Evolutionary conservation across 2,329 filamentous ascomycete species (phyloP).

Genomic region (Calonectria pseudoreteaudii): DNA sequence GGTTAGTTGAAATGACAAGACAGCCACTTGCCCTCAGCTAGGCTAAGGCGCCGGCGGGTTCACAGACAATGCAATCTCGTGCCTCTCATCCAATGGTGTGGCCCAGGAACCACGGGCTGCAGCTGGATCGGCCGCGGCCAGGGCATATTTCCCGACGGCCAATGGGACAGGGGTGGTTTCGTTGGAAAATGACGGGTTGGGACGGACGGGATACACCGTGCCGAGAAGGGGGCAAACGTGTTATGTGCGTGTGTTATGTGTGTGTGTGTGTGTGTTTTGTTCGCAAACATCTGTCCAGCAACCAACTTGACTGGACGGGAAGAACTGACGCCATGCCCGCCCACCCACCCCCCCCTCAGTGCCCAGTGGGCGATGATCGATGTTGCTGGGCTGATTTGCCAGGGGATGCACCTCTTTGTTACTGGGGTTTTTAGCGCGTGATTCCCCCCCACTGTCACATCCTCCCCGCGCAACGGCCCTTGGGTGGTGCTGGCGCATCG

Average conservation of each 20-base stretch:
- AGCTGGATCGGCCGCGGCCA: background rate
- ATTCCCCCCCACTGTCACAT: slow-evolving; percentile 1
- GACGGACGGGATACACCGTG: background rate
- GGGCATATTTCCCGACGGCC: background rate
- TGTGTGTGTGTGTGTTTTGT: background rate
- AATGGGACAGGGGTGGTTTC: background rate
- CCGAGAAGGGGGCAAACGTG: background rate
- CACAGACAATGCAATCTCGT: slow-evolving; percentile 16
- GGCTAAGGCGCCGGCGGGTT: slow-evolving; percentile 2
- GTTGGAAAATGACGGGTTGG: background rate
- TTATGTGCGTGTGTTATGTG: background rate
- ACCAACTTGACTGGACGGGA: background rate
- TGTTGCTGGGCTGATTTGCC: slow-evolving; percentile 4
- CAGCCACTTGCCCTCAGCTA: background rate
- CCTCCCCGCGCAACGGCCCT: slow-evolving; percentile 2
- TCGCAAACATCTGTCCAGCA: background rate
- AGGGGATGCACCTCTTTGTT: background rate
- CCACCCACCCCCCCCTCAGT: too few species aligned
- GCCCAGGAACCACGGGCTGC: slow-evolving; percentile 16
- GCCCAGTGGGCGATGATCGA: background rate
- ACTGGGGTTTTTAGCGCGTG: background rate
- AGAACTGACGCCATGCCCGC: background rate
- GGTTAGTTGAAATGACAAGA: slow-evolving; percentile 3
- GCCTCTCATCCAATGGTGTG: slow-evolving; percentile 13
- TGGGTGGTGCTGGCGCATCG: background rate